These are phyloP conservation scores for Malus orientalis DNA, from an alignment of 306 rosid genomes.

Conservation along the genomic window DNA sequence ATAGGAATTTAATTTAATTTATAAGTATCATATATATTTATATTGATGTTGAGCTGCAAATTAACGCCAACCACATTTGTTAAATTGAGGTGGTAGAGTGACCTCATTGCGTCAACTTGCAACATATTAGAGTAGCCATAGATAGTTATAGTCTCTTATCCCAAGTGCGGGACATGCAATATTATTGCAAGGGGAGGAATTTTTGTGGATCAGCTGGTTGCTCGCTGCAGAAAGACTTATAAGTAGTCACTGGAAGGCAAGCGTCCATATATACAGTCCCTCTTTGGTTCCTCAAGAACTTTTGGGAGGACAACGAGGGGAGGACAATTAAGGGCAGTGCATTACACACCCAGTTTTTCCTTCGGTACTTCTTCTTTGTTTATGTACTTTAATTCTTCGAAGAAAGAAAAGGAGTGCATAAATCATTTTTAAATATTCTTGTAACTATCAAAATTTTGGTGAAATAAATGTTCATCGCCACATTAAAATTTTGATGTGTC, in stretches of 20 bases:
- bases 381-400: not conserved
- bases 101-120: not conserved
- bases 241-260: not conserved
- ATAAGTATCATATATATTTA: not conserved
- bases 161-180: not conserved
- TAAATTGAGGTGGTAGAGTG: not conserved
- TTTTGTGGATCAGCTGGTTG: not conserved
- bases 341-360: not conserved
- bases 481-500: too few species aligned
- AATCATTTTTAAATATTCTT: not conserved
- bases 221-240: not conserved
- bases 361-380: not conserved
- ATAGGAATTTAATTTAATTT: not conserved
- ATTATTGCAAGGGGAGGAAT: not conserved
- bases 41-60: constrained; percentile 10
- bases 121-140: not conserved
- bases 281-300: not conserved
- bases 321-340: not conserved
- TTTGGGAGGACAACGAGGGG: not conserved
- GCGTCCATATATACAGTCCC: not conserved
- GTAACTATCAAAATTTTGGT: too few species aligned
- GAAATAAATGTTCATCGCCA: too few species aligned
- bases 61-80: not conserved
- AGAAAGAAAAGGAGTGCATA: not conserved
- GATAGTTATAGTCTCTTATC: not conserved